Evolutionary conservation across 2,329 filamentous ascomycete genomes (phyloP), one percentile per base, ranked within the genome.

Genomic region (Dryadomyces quercus-mongolicae): DNA sequence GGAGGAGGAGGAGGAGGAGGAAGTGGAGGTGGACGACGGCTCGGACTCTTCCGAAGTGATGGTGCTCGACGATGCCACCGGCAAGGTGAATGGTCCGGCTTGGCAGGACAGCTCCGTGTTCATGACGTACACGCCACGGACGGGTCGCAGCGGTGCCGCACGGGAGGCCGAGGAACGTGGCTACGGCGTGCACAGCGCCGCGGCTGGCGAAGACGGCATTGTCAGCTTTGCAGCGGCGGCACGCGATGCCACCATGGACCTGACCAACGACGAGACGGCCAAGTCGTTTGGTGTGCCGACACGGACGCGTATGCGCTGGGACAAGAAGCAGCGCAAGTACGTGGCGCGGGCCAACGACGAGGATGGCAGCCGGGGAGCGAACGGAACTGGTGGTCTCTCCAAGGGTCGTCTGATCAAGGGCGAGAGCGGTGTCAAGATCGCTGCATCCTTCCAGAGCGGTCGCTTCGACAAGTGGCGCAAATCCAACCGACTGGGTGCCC

Each of bases 311-410:
- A 85, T 95, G 83, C 85, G 93, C 60, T 98, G 93, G 93, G 93
- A 98, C 73, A 92, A 94, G 74, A 95, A 95, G 70, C 81, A 83
- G 64, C 94, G 88, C 71, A 97, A 96, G 71, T 98, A 97, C 71
- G 92, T 98, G 40, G 77, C 88, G 13, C 82, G 88, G 40, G 83
- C 83, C 62, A 97, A 98, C 74, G 93, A 98, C 71, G 88, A 95
- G 62, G 94, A 98, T 71, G 93, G 93, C 43, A 94, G 75, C 62
- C 85, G 84, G 65, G 31, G 40, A 1, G 34, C 51, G 25, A 44
- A 15, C 18, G 78, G 79, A 49, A 68, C 70, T 54, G 56, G 56
- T 8, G 31, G 38, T 69, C 18, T 47, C 1, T 22, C 16, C 25
- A 5, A 38, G 1, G 9, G 16, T 56, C 79, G 78, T 65, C 84